These are phyloP conservation scores for Blastocrithidia nonstop DNA, from an alignment of 208 protist species.

Conservation along the genomic window DNA sequence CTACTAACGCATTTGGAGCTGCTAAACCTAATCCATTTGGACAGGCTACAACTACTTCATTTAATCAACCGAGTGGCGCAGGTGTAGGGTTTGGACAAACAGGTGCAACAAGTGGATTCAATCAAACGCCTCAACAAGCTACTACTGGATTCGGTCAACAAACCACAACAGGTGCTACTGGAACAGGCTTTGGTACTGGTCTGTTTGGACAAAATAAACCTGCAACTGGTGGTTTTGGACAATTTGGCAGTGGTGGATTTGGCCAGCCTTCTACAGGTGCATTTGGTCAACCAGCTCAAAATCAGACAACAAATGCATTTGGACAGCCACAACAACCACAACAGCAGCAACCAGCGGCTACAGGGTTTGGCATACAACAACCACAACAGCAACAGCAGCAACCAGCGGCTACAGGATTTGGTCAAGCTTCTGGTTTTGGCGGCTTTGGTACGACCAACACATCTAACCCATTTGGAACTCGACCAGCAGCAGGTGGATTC, in stretches of 20 bases:
- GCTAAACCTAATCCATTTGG: conserved; percentile 6
- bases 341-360: conserved; percentile 7
- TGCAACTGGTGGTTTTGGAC: conserved; percentile 18
- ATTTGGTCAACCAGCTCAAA: conserved; percentile 19
- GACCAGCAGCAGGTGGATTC: not conserved
- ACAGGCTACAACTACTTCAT: conserved; percentile 5
- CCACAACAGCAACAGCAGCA: conserved; percentile 5
- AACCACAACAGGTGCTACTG: conserved; percentile 4
- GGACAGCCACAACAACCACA: conserved; percentile 9
- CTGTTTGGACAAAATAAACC: conserved; percentile 6
- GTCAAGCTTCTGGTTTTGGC: conserved; percentile 6
- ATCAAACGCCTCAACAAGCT: conserved; percentile 10
- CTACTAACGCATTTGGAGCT: conserved; percentile 7
- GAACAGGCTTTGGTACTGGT: no score
- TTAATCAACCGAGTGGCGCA: conserved; percentile 6
- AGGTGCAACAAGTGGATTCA: conserved; percentile 11
- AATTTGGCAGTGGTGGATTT: conserved; percentile 11
- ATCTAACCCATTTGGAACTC: not conserved
- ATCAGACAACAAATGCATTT: conserved; percentile 6
- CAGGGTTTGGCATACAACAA: conserved; percentile 15
- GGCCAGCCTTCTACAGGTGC: conserved; percentile 10
- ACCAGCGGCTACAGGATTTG: conserved; percentile 7
- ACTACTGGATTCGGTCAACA: not conserved
- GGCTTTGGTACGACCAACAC: conserved; percentile 12
- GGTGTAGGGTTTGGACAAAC: conserved; percentile 15